Evolutionary conservation across 345 rosid genomes (phyloP).

Genomic region (Sisymbrium altissimum): DNA sequence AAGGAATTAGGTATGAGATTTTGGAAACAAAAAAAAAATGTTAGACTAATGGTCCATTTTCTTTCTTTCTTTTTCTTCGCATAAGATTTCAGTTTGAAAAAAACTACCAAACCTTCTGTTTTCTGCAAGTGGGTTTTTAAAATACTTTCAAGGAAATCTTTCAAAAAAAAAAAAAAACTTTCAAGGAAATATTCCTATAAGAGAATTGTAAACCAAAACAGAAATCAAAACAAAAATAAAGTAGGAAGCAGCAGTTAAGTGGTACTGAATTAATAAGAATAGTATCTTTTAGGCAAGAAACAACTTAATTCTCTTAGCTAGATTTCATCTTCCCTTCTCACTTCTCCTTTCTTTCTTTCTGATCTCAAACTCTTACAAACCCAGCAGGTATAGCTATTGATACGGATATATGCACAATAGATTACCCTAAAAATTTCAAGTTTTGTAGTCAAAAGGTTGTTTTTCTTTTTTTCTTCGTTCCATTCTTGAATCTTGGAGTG

Average conservation of each 20-base stretch:
- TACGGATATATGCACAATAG: not conserved
- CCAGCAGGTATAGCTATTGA: slow-evolving; percentile 11
- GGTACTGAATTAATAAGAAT: slow-evolving; percentile 35
- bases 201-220: slow-evolving; percentile 17
- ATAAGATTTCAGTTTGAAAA: slow-evolving; percentile 36
- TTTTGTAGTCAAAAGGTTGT: not conserved
- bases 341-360: slow-evolving; percentile 9
- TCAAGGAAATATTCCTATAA: slow-evolving; percentile 24
- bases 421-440: not conserved
- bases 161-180: too few species aligned
- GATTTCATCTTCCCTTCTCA: slow-evolving; percentile 17
- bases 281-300: slow-evolving; percentile 19
- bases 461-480: not conserved
- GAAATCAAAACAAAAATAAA: slow-evolving; percentile 25
- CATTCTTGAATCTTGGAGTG: not conserved
- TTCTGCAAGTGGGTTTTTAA: slow-evolving; percentile 39
- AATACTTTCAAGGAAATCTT: slow-evolving; percentile 25
- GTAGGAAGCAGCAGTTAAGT: slow-evolving; percentile 35
- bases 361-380: not conserved
- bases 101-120: slow-evolving; percentile 41
- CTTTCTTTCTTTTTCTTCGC: slow-evolving; percentile 27
- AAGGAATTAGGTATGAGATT: slow-evolving; percentile 20
- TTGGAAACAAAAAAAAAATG: slow-evolving; percentile 22
- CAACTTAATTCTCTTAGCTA: slow-evolving; percentile 13
- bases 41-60: slow-evolving; percentile 42